Evolutionary conservation across 2,329 filamentous ascomycete genomes (phyloP).

Genomic region (Trichoderma koningii): DNA sequence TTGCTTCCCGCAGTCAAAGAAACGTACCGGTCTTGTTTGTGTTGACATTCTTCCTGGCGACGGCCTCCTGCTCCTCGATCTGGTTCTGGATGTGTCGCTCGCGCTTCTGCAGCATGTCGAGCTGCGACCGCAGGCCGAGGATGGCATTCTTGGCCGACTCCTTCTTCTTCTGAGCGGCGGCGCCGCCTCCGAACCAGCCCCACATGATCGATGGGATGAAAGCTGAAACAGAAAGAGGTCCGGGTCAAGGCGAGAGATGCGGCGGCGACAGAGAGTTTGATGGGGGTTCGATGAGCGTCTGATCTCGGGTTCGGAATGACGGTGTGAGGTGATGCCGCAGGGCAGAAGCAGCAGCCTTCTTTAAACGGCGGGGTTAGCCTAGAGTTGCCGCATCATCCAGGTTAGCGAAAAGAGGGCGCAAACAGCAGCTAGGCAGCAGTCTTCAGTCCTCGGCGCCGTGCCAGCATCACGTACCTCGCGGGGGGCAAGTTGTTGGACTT

Average conservation of each 20-base stretch:
- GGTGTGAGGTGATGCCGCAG: constrained; percentile 24
- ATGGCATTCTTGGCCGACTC: constrained; percentile 97
- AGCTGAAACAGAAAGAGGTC: constrained; percentile 16
- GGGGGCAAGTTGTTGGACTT: not conserved
- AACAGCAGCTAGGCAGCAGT: constrained; percentile 20
- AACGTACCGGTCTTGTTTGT: constrained; percentile 86
- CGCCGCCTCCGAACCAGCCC: constrained; percentile 85
- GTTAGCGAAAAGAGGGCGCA: constrained; percentile 12
- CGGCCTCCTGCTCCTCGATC: constrained; percentile 87
- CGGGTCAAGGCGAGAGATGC: not conserved
- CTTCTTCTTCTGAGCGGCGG: constrained; percentile 79
- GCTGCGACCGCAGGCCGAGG: constrained; percentile 78
- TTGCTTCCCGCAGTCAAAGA: not conserved
- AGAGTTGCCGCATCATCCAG: constrained; percentile 10
- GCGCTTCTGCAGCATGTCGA: constrained; percentile 97
- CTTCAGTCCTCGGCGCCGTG: not conserved
- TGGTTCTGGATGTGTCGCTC: constrained; percentile 88
- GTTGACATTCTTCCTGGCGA: constrained; percentile 82
- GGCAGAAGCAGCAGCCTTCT: constrained; percentile 23
- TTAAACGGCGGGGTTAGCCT: constrained; percentile 26
- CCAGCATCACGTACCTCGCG: constrained; percentile 6
- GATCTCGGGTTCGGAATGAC: constrained; percentile 17
- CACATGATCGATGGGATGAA: constrained; percentile 54
- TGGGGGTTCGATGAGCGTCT: not conserved
- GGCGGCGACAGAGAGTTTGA: not conserved